phyloP scores from a whole-genome alignment of 306 rosid species.

The Hippophae rhamnoides region DNA sequence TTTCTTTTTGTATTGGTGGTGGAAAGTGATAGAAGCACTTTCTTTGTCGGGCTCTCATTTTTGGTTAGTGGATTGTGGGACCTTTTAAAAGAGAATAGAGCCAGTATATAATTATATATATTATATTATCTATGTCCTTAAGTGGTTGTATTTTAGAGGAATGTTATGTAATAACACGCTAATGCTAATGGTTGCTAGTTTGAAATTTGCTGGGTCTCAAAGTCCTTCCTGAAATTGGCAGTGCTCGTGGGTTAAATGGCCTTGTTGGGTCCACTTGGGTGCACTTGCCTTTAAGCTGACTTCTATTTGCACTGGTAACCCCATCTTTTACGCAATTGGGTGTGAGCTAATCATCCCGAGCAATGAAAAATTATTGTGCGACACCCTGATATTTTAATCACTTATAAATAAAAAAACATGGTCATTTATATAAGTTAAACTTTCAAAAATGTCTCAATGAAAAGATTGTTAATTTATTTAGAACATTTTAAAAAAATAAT shows the following conservation, averaged over 20 bases:
- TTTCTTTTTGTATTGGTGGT: constrained; percentile 48
- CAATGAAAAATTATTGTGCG: too few species aligned
- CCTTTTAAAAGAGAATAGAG: constrained; percentile 41
- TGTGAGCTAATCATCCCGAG: too few species aligned
- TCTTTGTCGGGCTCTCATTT: constrained; percentile 36
- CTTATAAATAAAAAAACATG: too few species aligned
- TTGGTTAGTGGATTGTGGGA: constrained; percentile 83
- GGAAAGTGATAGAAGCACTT: constrained; percentile 73
- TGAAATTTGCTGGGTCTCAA: constrained; percentile 25
- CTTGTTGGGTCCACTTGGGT: constrained; percentile 5
- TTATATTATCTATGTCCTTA: background rate
- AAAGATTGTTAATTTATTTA: too few species aligned
- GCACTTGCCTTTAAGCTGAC: constrained; percentile 1
- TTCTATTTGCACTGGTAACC: too few species aligned
- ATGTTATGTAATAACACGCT: constrained; percentile 26
- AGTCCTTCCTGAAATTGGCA: constrained; percentile 31
- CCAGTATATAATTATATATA: constrained; percentile 30
- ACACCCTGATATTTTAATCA: too few species aligned
- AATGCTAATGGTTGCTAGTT: constrained; percentile 44
- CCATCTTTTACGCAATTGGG: too few species aligned
- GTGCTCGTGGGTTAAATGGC: constrained; percentile 18
- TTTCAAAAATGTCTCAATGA: too few species aligned
- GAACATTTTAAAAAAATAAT: too few species aligned
- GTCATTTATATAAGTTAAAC: too few species aligned
- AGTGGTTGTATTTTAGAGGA: constrained; percentile 27